Conservation (phyloP, 768 basidiomycete genomes). For the Hypholoma fasciculare region DNA sequence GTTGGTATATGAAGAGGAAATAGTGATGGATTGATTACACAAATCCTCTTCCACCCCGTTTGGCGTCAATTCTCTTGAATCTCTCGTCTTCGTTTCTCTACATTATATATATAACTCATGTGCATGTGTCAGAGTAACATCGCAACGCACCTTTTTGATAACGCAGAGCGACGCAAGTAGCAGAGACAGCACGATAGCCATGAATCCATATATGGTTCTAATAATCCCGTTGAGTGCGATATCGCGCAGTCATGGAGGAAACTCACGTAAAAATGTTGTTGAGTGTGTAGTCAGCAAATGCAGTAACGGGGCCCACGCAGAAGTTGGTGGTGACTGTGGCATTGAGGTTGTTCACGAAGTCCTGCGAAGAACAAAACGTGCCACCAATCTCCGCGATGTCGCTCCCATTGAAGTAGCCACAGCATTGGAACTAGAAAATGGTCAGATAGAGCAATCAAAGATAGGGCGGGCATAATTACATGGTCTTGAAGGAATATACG, state of each 20-base stretch:
- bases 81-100: slow-evolving; percentile 81
- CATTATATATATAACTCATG: not conserved
- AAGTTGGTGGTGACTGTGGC: slow-evolving; percentile 45
- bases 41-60: slow-evolving; percentile 85
- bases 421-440: slow-evolving; percentile 68
- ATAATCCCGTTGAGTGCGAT: not conserved
- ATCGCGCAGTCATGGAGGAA: not conserved
- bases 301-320: slow-evolving; percentile 73
- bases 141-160: slow-evolving; percentile 65
- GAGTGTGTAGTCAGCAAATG: slow-evolving; percentile 68
- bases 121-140: not conserved
- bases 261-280: slow-evolving; percentile 85
- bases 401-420: slow-evolving; percentile 79
- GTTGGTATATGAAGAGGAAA: slow-evolving; percentile 1
- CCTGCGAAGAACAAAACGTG: slow-evolving; percentile 50
- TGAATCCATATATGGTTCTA: slow-evolving; percentile 71
- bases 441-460: not conserved
- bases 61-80: slow-evolving; percentile 87
- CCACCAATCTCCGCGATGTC: slow-evolving; percentile 62
- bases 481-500: slow-evolving; percentile 69
- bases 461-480: slow-evolving; percentile 40
- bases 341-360: slow-evolving; percentile 41
- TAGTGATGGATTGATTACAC: slow-evolving; percentile 43
- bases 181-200: slow-evolving; percentile 73
- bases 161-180: slow-evolving; percentile 84